Evolutionary conservation across 2,329 filamentous ascomycete genomes (phyloP).

Genomic region (Hypoxylon sp.): DNA sequence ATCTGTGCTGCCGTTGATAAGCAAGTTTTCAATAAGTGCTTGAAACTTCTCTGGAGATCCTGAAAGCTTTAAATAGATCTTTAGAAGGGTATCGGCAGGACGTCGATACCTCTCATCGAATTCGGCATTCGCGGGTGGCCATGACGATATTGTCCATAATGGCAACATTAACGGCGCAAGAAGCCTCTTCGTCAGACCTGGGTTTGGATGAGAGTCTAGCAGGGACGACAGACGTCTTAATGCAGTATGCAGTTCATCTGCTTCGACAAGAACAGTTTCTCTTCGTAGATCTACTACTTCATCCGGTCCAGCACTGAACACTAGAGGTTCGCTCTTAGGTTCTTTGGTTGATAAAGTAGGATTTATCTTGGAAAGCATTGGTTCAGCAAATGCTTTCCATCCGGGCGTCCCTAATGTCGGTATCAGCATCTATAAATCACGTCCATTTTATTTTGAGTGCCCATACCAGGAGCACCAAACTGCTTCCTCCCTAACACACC

Average conservation of each 20-base stretch:
- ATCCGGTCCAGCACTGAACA: slow-evolving; percentile 52
- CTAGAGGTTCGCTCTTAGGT: slow-evolving; percentile 39
- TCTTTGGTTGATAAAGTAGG: slow-evolving; percentile 55
- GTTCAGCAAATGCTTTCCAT: slow-evolving; percentile 74
- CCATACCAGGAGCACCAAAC: slow-evolving; percentile 73
- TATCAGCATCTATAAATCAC: slow-evolving; percentile 35
- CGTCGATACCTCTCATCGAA: slow-evolving; percentile 60
- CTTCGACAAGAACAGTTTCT: slow-evolving; percentile 62
- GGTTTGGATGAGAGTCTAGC: slow-evolving; percentile 75
- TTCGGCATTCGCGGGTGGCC: slow-evolving; percentile 57
- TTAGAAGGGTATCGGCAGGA: slow-evolving; percentile 66
- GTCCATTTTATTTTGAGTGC: slow-evolving; percentile 32
- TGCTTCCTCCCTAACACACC: slow-evolving; percentile 76
- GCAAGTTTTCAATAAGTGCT: slow-evolving; percentile 67
- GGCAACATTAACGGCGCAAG: slow-evolving; percentile 71
- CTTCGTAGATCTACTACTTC: slow-evolving; percentile 64
- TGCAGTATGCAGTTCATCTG: slow-evolving; percentile 64
- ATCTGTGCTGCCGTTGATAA: slow-evolving; percentile 66
- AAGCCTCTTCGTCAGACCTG: slow-evolving; percentile 74
- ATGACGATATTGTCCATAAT: slow-evolving; percentile 74
- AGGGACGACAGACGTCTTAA: slow-evolving; percentile 70
- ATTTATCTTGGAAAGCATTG: slow-evolving; percentile 68
- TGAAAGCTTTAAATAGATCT: slow-evolving; percentile 71
- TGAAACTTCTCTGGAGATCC: slow-evolving; percentile 66
- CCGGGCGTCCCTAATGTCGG: slow-evolving; percentile 66